Conservation (phyloP, 129 eudicot species). For the Cynara cardunculus region DNA sequence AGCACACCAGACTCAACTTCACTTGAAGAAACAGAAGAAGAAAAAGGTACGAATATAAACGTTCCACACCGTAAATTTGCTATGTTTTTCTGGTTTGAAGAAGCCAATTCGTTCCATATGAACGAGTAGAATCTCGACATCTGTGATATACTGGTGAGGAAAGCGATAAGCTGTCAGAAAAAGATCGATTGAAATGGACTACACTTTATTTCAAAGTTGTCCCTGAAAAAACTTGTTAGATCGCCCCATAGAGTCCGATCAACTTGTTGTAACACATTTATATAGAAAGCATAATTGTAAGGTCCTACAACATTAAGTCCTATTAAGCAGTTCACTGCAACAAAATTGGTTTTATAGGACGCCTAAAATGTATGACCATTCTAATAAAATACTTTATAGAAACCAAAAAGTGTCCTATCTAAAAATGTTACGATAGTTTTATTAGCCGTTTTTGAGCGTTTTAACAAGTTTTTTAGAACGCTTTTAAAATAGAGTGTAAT, state of each 20-base stretch:
- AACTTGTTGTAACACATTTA: not conserved
- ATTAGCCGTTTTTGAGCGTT: no score
- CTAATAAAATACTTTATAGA: not conserved
- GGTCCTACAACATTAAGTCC: not conserved
- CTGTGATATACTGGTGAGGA: slow-evolving; percentile 54
- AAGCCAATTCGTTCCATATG: slow-evolving; percentile 59
- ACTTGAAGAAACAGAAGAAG: slow-evolving; percentile 19
- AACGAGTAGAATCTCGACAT: slow-evolving; percentile 72
- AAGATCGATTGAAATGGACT: not conserved
- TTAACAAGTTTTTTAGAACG: not conserved
- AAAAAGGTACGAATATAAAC: slow-evolving; percentile 71
- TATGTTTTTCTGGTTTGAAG: slow-evolving; percentile 38
- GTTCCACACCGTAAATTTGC: slow-evolving; percentile 43
- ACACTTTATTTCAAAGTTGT: not conserved
- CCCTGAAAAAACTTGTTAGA: not conserved
- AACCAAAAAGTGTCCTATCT: not conserved
- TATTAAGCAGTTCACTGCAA: not conserved
- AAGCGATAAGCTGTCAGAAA: slow-evolving; percentile 10
- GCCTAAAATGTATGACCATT: not conserved
- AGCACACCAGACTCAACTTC: slow-evolving; percentile 68
- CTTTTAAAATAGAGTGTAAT: not conserved
- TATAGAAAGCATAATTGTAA: not conserved
- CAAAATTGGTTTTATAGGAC: not conserved
- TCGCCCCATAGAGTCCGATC: not conserved
- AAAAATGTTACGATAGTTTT: not conserved